A percentile compares a stretch with the other conserved stretches of the same genome.
These are phyloP conservation scores for Tribonema minus DNA, from an alignment of 108 stramenopile genomes.

Conservation along the genomic window DNA sequence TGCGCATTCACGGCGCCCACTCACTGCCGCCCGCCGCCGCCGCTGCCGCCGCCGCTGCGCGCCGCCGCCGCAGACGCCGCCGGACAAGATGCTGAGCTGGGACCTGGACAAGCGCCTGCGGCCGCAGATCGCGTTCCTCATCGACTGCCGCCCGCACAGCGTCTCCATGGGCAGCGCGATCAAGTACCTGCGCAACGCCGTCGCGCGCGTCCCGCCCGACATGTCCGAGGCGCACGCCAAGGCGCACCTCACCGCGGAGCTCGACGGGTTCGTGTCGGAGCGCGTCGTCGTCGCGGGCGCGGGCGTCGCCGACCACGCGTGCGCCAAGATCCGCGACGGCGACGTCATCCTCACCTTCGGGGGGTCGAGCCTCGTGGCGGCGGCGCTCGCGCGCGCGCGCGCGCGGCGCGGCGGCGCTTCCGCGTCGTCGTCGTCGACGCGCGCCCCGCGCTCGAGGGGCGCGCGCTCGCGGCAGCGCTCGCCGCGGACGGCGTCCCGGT, in stretches of 20 bases:
- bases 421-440: conserved; percentile 90
- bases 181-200: conserved; percentile 73
- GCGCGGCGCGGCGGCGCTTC: neutral
- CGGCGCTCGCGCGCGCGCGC: conserved; percentile 47
- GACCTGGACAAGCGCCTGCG: conserved; percentile 78
- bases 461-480: conserved; percentile 63
- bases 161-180: conserved; percentile 96
- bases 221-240: conserved; percentile 69
- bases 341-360: conserved; percentile 92
- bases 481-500: conserved; percentile 69
- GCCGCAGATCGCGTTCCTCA: conserved; percentile 62
- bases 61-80: conserved; percentile 20
- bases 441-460: conserved; percentile 75
- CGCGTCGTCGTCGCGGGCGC: conserved; percentile 76
- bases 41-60: no score
- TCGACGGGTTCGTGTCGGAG: conserved; percentile 80
- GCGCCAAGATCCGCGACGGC: conserved; percentile 74
- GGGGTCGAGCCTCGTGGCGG: conserved; percentile 7
- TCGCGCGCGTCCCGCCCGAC: conserved; percentile 4
- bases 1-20: no score
- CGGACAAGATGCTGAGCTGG: conserved; percentile 56
- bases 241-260: conserved; percentile 66
- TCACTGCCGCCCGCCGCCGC: conserved; percentile 59
- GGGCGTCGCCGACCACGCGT: conserved; percentile 75
- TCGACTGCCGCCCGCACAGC: conserved; percentile 79